Evolutionary conservation across 2,329 filamentous ascomycete genomes (phyloP).

Genomic region (Thielaviopsis punctulata): DNA sequence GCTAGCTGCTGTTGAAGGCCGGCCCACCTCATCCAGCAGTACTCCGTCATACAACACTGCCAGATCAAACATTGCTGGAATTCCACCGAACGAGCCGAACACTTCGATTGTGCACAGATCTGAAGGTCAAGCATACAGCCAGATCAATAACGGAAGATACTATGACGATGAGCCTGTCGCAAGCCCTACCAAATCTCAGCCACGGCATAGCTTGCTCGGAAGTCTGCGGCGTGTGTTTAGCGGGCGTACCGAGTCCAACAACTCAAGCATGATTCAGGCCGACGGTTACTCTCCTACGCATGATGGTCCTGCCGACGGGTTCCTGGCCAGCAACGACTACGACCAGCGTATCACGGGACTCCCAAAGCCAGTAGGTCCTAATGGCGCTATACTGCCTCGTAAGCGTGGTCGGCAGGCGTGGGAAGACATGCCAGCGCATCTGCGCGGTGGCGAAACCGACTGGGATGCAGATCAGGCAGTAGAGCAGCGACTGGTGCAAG

Average conservation of each 20-base stretch:
- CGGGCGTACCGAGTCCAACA: conserved; percentile 20
- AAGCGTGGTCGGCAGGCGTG: conserved; percentile 40
- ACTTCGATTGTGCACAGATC: conserved; percentile 1
- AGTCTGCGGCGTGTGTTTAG: conserved; percentile 48
- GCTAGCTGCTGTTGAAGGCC: conserved; percentile 13
- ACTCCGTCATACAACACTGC: conserved; percentile 34
- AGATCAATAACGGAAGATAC: conserved; percentile 20
- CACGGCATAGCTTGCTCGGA: conserved; percentile 47
- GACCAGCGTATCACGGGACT: conserved; percentile 27
- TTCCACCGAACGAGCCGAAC: conserved; percentile 36
- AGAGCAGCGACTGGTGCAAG: conserved; percentile 54
- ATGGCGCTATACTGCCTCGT: conserved; percentile 28
- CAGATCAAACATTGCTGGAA: conserved; percentile 30
- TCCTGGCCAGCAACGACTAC: conserved; percentile 19
- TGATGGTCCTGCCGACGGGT: conserved; percentile 20
- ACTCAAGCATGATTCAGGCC: conserved; percentile 13
- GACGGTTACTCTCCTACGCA: conserved; percentile 18
- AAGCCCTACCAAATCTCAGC: conserved; percentile 40
- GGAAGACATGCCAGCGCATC: conserved; percentile 22
- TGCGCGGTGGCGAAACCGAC: conserved; percentile 35
- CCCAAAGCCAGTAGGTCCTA: conserved; percentile 15
- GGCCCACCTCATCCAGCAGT: conserved; percentile 25
- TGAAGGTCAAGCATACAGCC: conserved; percentile 14
- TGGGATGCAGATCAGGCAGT: conserved; percentile 64
- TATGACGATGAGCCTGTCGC: conserved; percentile 25